These are phyloP conservation scores for Dichotomocladium elegans DNA, from an alignment of 371 early-diverging fungal species.

Conservation along the genomic window DNA sequence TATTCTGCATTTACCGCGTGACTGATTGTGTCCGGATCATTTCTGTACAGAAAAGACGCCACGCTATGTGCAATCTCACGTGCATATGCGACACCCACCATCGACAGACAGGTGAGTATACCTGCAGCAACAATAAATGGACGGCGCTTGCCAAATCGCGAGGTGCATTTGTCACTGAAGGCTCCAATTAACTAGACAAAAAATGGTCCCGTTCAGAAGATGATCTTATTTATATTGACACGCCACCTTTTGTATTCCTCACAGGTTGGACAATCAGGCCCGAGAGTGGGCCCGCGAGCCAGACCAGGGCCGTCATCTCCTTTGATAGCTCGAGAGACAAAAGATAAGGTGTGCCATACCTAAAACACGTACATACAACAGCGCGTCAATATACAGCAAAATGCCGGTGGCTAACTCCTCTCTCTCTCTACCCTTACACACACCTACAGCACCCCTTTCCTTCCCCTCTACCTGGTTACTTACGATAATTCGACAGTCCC, in stretches of 20 bases:
- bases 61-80: conserved; percentile 39
- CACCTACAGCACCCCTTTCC: too few species aligned
- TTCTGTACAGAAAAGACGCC: conserved; percentile 1
- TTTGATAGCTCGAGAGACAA: conserved; percentile 63
- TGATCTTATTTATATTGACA: neutral
- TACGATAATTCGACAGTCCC: conserved; percentile 57
- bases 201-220: neutral
- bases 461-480: too few species aligned
- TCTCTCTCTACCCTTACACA: too few species aligned
- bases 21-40: neutral
- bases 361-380: conserved; percentile 2
- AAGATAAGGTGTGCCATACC: conserved; percentile 77
- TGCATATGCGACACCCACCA: conserved; percentile 62
- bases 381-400: too few species aligned
- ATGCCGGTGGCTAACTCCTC: too few species aligned
- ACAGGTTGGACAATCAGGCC: conserved; percentile 43
- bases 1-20: conserved; percentile 32
- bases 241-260: conserved; percentile 4
- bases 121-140: conserved; percentile 58
- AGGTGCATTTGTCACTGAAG: conserved; percentile 53
- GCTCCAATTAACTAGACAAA: conserved; percentile 49
- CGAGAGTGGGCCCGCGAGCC: conserved; percentile 83
- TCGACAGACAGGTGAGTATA: conserved; percentile 48
- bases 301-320: conserved; percentile 61
- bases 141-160: conserved; percentile 49